A percentile compares a stretch with the other conserved stretches of the same genome.
These are phyloP conservation scores for Medicago lupulina DNA, from an alignment of 306 rosid genomes.

Conservation along the genomic window DNA sequence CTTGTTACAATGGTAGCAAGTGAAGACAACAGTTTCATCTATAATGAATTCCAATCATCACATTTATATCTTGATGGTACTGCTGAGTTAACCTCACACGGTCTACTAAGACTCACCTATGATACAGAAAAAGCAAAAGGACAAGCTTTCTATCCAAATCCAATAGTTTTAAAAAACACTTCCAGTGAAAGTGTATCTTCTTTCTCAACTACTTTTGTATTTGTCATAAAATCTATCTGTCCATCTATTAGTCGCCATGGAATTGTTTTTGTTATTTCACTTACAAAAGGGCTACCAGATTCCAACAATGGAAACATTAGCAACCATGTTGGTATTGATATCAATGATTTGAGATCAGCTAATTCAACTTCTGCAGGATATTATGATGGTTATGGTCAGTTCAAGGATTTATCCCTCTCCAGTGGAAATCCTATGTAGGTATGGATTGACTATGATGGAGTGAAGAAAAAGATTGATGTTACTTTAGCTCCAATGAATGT, in stretches of 20 bases:
- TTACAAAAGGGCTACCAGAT: slow-evolving; percentile 53
- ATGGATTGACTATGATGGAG: slow-evolving; percentile 73
- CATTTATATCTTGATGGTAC: slow-evolving; percentile 54
- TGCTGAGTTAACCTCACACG: slow-evolving; percentile 48
- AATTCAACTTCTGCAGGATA: slow-evolving; percentile 47
- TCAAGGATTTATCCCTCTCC: slow-evolving; percentile 44
- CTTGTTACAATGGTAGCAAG: neutral
- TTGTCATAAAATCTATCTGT: slow-evolving; percentile 41
- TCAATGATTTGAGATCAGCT: slow-evolving; percentile 49
- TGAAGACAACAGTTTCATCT: slow-evolving; percentile 41
- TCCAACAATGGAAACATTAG: slow-evolving; percentile 55
- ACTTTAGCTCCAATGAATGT: neutral
- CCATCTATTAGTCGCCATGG: slow-evolving; percentile 84
- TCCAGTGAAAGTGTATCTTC: slow-evolving; percentile 43
- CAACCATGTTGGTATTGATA: slow-evolving; percentile 73
- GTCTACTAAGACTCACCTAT: slow-evolving; percentile 64
- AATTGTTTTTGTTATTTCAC: slow-evolving; percentile 64
- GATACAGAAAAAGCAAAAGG: slow-evolving; percentile 46
- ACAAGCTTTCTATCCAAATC: slow-evolving; percentile 58
- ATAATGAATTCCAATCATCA: slow-evolving; percentile 51
- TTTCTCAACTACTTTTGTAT: slow-evolving; percentile 66
- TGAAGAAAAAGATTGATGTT: slow-evolving; percentile 37
- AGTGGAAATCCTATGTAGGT: slow-evolving; percentile 55
- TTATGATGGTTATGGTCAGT: slow-evolving; percentile 17
- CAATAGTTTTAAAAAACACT: slow-evolving; percentile 54